Evolutionary conservation across 2,329 filamentous ascomycete species (phyloP), one percentile per base, ranked within the genome.

Genomic region (Alternaria rosae): DNA sequence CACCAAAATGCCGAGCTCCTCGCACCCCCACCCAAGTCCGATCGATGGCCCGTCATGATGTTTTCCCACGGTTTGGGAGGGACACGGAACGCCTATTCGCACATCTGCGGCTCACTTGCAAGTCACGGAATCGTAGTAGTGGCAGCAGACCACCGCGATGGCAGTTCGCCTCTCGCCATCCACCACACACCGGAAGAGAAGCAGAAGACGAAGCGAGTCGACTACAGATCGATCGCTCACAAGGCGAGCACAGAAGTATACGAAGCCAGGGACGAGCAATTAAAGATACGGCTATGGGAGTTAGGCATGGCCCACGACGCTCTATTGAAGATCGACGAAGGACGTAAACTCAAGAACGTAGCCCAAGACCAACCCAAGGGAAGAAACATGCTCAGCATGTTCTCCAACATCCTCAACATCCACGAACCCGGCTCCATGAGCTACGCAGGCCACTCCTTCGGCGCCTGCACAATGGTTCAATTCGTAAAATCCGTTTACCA

Each of bases 11-110:
- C 91, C 11, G 83, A 85, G 6, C 78, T 94, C 8, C 84, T 89
- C 38, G 74, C 79, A 30, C 77, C 82, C 21, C 76, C 78, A 2
- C 82, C 74, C 62, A 82, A 61, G 73, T 87, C 61, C 61, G 81
- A 83, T 58, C 83, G 88, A 81, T 95, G 92, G 90, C 92, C 93
- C 0, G 91, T 92, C 0, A 89, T 93, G 82, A 84, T 97, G 65
- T 96, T 97, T 79, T 95, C 92, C 2, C 93, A 97, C 75, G 93
- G 93, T 1, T 84, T 97, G 1, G 93, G 91, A 38, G 93, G 93
- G 38, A 90, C 88, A 62, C 86, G 92, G 67, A 95, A 95, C 72
- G 88, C 92, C 11, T 97, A 97, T 81, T 94, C 92, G n/a, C 90
- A 94, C 73, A 81, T 96, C 23, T 90, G 87, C 17, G 91, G 91